Evolutionary conservation across 768 basidiomycete species (phyloP).

Genomic region (Postia placenta): DNA sequence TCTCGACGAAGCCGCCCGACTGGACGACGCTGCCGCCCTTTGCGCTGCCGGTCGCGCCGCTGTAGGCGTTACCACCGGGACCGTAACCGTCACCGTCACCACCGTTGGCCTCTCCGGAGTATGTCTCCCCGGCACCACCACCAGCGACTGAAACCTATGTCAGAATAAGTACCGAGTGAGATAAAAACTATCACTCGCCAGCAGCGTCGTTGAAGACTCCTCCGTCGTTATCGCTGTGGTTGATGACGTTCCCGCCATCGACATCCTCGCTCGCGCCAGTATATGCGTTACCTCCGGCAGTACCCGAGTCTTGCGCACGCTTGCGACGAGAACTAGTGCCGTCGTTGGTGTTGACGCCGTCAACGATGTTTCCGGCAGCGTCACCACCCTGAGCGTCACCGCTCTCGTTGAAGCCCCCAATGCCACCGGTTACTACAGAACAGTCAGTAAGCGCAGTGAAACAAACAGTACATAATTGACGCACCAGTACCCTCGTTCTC

Average conservation of each 20-base stretch:
- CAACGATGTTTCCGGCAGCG: conserved; percentile 1
- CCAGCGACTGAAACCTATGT: conserved; percentile 11
- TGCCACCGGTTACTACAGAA: conserved; percentile 8
- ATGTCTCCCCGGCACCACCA: conserved; percentile 12
- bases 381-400: conserved; percentile 14
- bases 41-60: conserved; percentile 13
- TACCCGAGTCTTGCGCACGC: conserved; percentile 14
- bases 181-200: conserved; percentile 4
- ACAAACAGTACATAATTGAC: neutral
- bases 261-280: conserved; percentile 14
- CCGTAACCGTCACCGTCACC: conserved; percentile 17
- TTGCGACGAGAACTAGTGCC: neutral
- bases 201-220: conserved; percentile 8
- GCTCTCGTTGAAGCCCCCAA: conserved; percentile 14
- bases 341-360: neutral
- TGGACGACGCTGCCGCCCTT: conserved; percentile 15
- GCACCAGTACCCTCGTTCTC: conserved; percentile 12
- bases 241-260: conserved; percentile 14
- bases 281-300: conserved; percentile 19
- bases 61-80: conserved; percentile 22
- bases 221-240: conserved; percentile 8
- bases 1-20: conserved; percentile 12
- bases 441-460: neutral
- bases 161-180: too few species aligned
- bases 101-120: conserved; percentile 17